These are phyloP conservation scores for Ilyonectria mors-panacis DNA, from an alignment of 2,329 filamentous ascomycete genomes.

Conservation along the genomic window DNA sequence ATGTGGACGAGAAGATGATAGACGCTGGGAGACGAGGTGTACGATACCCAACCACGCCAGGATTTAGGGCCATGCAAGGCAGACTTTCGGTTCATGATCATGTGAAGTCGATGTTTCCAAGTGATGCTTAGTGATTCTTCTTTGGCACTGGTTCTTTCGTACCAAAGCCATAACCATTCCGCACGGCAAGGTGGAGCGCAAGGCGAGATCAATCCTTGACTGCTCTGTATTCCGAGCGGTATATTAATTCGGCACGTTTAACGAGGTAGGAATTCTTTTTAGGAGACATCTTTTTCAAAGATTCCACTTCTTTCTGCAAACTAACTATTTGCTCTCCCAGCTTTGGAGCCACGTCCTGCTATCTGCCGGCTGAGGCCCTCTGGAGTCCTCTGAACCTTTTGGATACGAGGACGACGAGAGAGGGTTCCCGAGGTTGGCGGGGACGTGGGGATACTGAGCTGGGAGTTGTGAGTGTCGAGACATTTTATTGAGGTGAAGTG, in stretches of 20 bases:
- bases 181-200: slow-evolving; percentile 83
- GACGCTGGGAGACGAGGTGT: slow-evolving; percentile 46
- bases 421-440: slow-evolving; percentile 37
- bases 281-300: slow-evolving; percentile 46
- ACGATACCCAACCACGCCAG: slow-evolving; percentile 56
- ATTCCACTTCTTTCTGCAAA: slow-evolving; percentile 53
- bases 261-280: slow-evolving; percentile 46
- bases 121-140: slow-evolving; percentile 16
- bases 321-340: slow-evolving; percentile 59
- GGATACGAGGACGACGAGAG: slow-evolving; percentile 26
- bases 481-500: slow-evolving; percentile 49
- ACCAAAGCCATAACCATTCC: slow-evolving; percentile 55
- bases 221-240: slow-evolving; percentile 84
- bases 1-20: slow-evolving; percentile 39
- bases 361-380: slow-evolving; percentile 50
- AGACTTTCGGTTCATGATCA: slow-evolving; percentile 20
- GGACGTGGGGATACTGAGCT: slow-evolving; percentile 47
- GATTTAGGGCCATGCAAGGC: slow-evolving; percentile 32
- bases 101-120: slow-evolving; percentile 12
- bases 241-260: slow-evolving; percentile 62
- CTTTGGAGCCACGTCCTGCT: slow-evolving; percentile 51
- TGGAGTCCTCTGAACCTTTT: slow-evolving; percentile 22
- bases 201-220: slow-evolving; percentile 82
- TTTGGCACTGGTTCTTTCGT: slow-evolving; percentile 20
- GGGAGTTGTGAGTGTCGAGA: slow-evolving; percentile 60